Evolutionary conservation across 805 yeast genomes (phyloP), one percentile per base, ranked within the genome.

Genomic region (Starmera quercuum): DNA sequence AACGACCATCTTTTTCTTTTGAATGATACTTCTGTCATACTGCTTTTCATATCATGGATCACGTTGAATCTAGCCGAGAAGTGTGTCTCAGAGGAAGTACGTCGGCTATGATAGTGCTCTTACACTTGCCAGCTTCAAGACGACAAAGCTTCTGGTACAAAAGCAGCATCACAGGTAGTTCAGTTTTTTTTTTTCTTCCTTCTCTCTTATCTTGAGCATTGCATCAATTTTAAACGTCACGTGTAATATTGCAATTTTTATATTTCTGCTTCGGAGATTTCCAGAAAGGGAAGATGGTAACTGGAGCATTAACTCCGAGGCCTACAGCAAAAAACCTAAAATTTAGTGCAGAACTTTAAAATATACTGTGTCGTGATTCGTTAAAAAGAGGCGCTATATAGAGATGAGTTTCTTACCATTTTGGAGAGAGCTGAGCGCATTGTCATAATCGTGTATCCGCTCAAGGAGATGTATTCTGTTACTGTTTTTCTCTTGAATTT

Each of bases 1-100:
- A 84, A 48, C 0, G 79, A 64, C 97, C 97, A 87, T 35, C 45
- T 41, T 32, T 43, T 41, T 23, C 45, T 42, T 42, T 46, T 49
- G n/a, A n/a, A n/a, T n/a, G n/a, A n/a, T n/a, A n/a, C n/a, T n/a
- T n/a, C n/a, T n/a, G n/a, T n/a, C n/a, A n/a, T n/a, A n/a, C n/a
- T n/a, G n/a, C n/a, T n/a, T n/a, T n/a, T n/a, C n/a, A n/a, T n/a
- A n/a, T n/a, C n/a, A n/a, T n/a, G n/a, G n/a, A n/a, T n/a, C n/a
- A n/a, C n/a, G n/a, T n/a, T n/a, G n/a, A n/a, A n/a, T n/a, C n/a
- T n/a, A n/a, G n/a, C n/a, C n/a, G n/a, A n/a, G n/a, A n/a, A n/a
- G n/a, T n/a, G n/a, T n/a, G n/a, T n/a, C n/a, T n/a, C n/a, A n/a
- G n/a, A n/a, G n/a, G n/a, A n/a, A n/a, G n/a, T n/a, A n/a, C n/a